Evolutionary conservation across 176 grass and related monocot genomes (phyloP).

Genomic region (Aegilops umbellulata): DNA sequence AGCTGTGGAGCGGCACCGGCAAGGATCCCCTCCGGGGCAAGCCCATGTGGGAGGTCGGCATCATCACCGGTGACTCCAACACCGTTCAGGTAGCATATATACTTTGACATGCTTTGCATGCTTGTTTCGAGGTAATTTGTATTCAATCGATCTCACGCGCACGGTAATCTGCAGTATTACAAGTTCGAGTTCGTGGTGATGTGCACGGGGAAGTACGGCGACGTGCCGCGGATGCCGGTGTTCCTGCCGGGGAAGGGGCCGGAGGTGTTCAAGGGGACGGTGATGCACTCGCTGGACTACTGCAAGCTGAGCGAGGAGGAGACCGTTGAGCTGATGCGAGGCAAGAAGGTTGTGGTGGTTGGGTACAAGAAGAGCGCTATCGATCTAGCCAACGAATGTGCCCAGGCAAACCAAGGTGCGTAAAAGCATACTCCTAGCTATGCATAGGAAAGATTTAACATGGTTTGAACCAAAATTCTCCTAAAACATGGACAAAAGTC

Average conservation of each 20-base stretch:
- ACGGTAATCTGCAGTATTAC: conserved; percentile 35
- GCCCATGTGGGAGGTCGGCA: conserved; percentile 85
- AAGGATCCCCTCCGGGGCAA: conserved; percentile 42
- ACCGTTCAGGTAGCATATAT: conserved; percentile 45
- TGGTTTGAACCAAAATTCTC: background rate
- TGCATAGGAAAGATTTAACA: background rate
- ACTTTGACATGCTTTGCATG: background rate
- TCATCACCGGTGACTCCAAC: conserved; percentile 34
- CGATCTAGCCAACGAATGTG: conserved; percentile 85
- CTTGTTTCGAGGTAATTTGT: background rate
- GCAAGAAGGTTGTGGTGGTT: conserved; percentile 86
- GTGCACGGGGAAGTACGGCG: conserved; percentile 97
- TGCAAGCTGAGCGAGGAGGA: conserved; percentile 83
- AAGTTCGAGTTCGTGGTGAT: conserved; percentile 97
- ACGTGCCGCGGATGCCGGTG: conserved; percentile 66
- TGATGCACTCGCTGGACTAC: conserved; percentile 90
- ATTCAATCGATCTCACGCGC: background rate
- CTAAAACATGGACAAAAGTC: background rate
- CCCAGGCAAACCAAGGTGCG: conserved; percentile 83
- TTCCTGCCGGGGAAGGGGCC: conserved; percentile 63
- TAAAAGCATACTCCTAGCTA: background rate
- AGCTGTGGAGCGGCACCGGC: conserved; percentile 69
- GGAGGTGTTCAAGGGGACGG: conserved; percentile 70
- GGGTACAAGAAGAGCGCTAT: conserved; percentile 99
- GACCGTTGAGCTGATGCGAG: conserved; percentile 64